A percentile compares a stretch with the other conserved stretches of the same genome.
phyloP scores from a whole-genome alignment of 768 basidiomycete species.

The Collybia mongolica region DNA sequence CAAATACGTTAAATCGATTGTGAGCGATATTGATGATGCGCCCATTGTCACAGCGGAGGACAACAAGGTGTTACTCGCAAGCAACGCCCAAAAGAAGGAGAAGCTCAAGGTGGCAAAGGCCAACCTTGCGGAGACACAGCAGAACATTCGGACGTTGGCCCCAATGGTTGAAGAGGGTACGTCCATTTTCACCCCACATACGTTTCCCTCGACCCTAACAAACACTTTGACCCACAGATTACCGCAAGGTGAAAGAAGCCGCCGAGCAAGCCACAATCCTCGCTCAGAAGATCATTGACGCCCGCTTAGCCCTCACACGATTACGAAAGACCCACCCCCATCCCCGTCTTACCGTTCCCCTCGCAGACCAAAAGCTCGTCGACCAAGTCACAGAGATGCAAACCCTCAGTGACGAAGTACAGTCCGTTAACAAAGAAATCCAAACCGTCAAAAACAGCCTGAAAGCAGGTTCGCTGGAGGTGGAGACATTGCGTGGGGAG shows the following conservation, averaged over 20 bases:
- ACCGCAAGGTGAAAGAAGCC: constrained; percentile 49
- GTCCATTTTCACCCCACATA: not conserved
- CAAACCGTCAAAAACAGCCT: constrained; percentile 58
- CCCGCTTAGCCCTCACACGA: constrained; percentile 75
- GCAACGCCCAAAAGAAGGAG: constrained; percentile 73
- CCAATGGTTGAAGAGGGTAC: constrained; percentile 70
- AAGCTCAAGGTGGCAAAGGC: constrained; percentile 64
- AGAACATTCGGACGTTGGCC: constrained; percentile 60
- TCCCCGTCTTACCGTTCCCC: constrained; percentile 73
- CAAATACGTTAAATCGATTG: constrained; percentile 83
- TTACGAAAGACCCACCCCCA: constrained; percentile 80
- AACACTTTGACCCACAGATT: constrained; percentile 42
- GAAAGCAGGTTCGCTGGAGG: constrained; percentile 51
- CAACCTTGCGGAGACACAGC: constrained; percentile 57
- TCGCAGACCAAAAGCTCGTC: constrained; percentile 72
- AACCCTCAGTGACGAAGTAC: constrained; percentile 63
- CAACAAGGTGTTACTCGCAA: constrained; percentile 60
- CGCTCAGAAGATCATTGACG: constrained; percentile 78
- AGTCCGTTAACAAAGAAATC: constrained; percentile 47
- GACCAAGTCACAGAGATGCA: constrained; percentile 83
- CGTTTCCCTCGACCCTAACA: not conserved
- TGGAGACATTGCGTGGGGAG: constrained; percentile 59
- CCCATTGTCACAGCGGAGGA: constrained; percentile 78
- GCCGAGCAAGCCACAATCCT: constrained; percentile 57
- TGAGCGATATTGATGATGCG: constrained; percentile 81